Evolutionary conservation across 31 red algal species (phyloP).

Genomic region (Asparagopsis taxiformis): DNA sequence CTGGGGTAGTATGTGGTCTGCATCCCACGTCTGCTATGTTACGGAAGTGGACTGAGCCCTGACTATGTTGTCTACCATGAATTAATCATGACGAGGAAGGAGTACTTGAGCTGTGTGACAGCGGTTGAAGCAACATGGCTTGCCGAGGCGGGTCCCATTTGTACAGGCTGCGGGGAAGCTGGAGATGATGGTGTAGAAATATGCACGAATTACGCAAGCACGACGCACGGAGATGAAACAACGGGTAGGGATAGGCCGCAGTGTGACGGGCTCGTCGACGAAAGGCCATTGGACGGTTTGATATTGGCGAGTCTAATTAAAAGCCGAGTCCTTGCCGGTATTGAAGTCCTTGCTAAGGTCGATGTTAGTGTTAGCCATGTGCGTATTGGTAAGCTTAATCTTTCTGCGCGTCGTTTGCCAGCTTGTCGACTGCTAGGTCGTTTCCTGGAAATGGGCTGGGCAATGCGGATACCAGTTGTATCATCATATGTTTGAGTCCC

Average conservation of each 20-base stretch:
- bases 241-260: too few species aligned
- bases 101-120: conserved; percentile 89
- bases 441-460: conserved; percentile 39
- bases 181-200: not conserved
- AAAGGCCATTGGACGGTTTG: not conserved
- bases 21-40: conserved; percentile 79
- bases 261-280: not conserved
- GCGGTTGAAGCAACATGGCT: conserved; percentile 86
- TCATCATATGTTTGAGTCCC: conserved; percentile 65
- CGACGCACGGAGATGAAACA: too few species aligned
- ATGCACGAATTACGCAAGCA: not conserved
- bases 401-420: conserved; percentile 26
- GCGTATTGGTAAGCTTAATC: conserved; percentile 84
- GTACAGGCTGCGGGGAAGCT: conserved; percentile 40
- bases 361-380: conserved; percentile 77
- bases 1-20: conserved; percentile 63
- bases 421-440: conserved; percentile 40
- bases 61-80: conserved; percentile 98
- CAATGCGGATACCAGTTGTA: conserved; percentile 20
- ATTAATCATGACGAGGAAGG: conserved; percentile 81
- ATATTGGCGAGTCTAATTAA: conserved; percentile 9
- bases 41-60: conserved; percentile 65
- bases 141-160: conserved; percentile 72
- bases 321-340: conserved; percentile 56
- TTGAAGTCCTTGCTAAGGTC: conserved; percentile 71